These are phyloP conservation scores for Chlorella sorokiniana DNA, from an alignment of 139 green algal species.

Conservation along the genomic window DNA sequence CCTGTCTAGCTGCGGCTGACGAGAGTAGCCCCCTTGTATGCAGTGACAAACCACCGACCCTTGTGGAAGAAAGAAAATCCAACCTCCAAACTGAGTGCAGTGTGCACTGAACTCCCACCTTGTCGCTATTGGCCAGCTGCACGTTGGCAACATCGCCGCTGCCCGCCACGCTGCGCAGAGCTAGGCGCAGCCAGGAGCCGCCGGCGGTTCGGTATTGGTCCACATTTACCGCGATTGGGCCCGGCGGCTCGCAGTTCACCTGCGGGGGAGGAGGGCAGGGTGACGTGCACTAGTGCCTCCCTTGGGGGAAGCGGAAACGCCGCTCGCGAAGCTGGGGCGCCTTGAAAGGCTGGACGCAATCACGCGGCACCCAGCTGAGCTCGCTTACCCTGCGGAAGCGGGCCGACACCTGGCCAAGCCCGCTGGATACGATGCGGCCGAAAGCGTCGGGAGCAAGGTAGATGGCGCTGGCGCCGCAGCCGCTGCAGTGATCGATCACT, in stretches of 20 bases:
- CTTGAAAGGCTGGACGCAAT: background rate
- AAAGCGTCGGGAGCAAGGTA: constrained; percentile 12
- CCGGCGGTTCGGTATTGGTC: constrained; percentile 8
- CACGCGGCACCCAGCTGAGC: background rate
- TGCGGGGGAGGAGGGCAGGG: background rate
- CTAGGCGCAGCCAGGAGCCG: constrained; percentile 44
- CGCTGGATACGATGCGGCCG: background rate
- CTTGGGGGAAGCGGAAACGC: too few species aligned
- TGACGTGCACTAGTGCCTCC: too few species aligned
- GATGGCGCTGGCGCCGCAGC: background rate
- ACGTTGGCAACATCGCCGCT: constrained; percentile 21
- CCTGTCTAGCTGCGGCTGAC: too few species aligned
- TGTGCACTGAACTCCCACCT: background rate
- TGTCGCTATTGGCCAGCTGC: constrained; percentile 20
- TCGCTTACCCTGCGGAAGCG: constrained; percentile 1
- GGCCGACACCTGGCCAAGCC: background rate
- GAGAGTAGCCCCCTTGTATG: too few species aligned
- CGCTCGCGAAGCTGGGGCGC: too few species aligned
- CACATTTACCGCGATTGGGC: constrained; percentile 27
- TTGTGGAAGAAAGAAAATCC: background rate
- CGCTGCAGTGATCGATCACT: constrained; percentile 13
- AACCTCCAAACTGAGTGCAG: background rate
- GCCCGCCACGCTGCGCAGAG: constrained; percentile 30
- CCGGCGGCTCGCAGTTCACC: constrained; percentile 19
- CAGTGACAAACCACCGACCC: background rate